Base-by-base conservation (phyloP, 2,329 filamentous ascomycete genomes). In the Ophioceras dolichostomum region DNA sequence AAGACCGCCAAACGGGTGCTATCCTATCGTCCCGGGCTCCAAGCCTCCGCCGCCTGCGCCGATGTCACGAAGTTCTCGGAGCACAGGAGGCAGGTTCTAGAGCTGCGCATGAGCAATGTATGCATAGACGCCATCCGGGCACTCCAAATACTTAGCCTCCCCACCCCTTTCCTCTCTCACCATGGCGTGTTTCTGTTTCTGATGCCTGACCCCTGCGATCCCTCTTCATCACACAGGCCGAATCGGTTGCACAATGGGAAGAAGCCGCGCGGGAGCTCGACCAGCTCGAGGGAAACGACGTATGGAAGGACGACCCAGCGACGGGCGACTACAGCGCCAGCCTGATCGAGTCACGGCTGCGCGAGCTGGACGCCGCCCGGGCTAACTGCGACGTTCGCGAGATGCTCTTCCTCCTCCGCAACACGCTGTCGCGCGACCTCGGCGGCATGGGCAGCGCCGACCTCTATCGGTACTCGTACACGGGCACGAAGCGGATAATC, bases 401-500 rank as follows among this genome's bases (percentile, higher is more conserved):
- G 39, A 91, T 94, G 80, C 68, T 91, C 50, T 79, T 86, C 50
- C 67, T 91, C 27, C 68, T 94, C 27, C 77, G 88, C 20, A 94
- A 86, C 1, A 70, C 83, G 2, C 60, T 95, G 34, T 85, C 80
- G 28, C 78, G 88, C 32, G 79, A 88, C 48, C 63, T 94, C 9
- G 88, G 85, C 7, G 83, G 82, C 36, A 94, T 95, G 81, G 85
- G 83, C 43, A 83, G 87, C 50, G 70, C 81, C 30, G 72, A 78
- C 37, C 67, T 95, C 2, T 95, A 95, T 60, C 79, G 79, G 39
- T 83, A 91, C 53, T 83, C 83, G 0, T 79, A 91, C 51, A 72
- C 85, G 12, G 89, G 88, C 5, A 94, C 88, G 8, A 95, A 95
- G 60, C 68, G 72, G 41, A 60, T 94, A 44, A 89, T 94, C 43